Base-by-base conservation (phyloP, 768 basidiomycete species). In the Tylopilus vinaceipallidus region DNA sequence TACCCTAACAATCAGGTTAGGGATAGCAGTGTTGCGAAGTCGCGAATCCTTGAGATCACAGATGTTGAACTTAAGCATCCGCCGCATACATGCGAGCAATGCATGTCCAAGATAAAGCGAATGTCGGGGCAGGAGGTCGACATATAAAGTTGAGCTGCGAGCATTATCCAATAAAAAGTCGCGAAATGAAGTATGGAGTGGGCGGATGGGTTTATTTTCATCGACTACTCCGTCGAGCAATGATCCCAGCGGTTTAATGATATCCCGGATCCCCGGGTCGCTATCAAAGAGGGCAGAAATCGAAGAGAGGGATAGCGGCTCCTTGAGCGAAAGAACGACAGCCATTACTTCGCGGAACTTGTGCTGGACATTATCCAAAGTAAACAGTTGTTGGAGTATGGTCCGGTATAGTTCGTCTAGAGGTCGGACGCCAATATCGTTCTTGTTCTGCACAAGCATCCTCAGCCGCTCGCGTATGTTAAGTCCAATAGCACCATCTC, bases 1-100 rank as follows among this genome's bases (percentile, higher is more conserved):
- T 29, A 73, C 59, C 6, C 52, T 53, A 4, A 13, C 14, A 0
- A 40, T 22, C 2, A 64, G 37, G 29, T 61, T 54, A 2, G 52
- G 47, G 4, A 73, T 38, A 8, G 67, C 61, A 14, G 35, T 17
- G 24, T 75, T 73, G 13, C 34, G 49, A 0, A 61, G 20, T 42
- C 66, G 63, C 5, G 74, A 75, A 22, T 70, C 62, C 27, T 70
- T 46, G 9, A 75, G 48, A 11, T 55, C 35, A 22, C 73, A 75
- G 9, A 76, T 73, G 34, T 76, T 74, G 58, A 76, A 75, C 40
- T 47, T 55, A 33, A 75, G 68, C 14, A 51, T 54, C 29, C 37
- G 45, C 11, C 52, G 54, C 73, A 75, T 71, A 24, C 64, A 52
- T 24, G 45, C 42, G 11, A 75, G 53, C 30, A 60, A 63, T 12